Conservation (phyloP, 345 rosid genomes). For the Anacardium occidentale region DNA sequence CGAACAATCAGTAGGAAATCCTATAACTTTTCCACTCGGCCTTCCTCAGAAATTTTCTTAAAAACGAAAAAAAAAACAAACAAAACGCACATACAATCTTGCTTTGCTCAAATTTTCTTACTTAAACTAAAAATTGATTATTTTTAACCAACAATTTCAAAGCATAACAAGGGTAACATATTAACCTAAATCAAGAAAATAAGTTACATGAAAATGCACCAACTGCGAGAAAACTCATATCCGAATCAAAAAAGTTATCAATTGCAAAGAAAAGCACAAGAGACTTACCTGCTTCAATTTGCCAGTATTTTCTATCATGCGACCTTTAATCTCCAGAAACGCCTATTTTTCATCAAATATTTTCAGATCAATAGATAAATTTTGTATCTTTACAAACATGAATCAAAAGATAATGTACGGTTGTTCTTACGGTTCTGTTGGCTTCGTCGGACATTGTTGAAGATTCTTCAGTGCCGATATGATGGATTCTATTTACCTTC, state of each 20-base stretch:
- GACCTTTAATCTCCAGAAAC: conserved; percentile 63
- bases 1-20: not conserved
- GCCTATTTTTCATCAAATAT: conserved; percentile 33
- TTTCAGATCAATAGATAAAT: not conserved
- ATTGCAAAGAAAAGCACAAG: not conserved
- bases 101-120: no score
- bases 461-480: not conserved
- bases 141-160: no score
- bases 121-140: no score
- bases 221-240: no score
- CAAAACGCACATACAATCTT: not conserved
- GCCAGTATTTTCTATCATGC: conserved; percentile 65
- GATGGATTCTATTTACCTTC: not conserved
- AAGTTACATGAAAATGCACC: not conserved
- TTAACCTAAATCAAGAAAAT: not conserved
- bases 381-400: not conserved
- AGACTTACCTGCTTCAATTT: conserved; percentile 58
- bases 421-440: conserved; percentile 35
- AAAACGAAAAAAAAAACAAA: no score
- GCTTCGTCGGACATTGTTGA: conserved; percentile 56
- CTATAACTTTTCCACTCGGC: not conserved
- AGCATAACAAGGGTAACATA: not conserved
- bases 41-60: not conserved
- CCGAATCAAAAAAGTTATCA: no score
- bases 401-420: not conserved